Evolutionary conservation across 2,329 filamentous ascomycete genomes (phyloP), one percentile per base, ranked within the genome.

Genomic region (Rhexocercosporidium sp.): DNA sequence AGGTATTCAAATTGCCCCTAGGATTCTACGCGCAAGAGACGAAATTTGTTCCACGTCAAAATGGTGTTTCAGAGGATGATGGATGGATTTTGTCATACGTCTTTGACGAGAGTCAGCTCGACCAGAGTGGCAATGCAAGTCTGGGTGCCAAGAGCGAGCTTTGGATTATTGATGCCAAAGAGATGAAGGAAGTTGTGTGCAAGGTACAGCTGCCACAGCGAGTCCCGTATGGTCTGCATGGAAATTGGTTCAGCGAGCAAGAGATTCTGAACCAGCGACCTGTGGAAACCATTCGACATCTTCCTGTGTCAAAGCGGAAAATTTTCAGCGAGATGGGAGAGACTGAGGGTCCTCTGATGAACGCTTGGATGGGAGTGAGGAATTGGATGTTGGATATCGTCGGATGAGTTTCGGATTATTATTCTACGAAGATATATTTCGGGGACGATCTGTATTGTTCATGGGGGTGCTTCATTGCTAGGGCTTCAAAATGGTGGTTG

Each of bases 151-250:
- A 75, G 27, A 89, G 86, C 37, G 89, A 92, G 76, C 79, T 92
- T 0, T 93, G 90, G 90, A 81, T 92, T 16, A 82, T 92, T 34
- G 84, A 92, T 72, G 90, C 89, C 0, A 83, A 75, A 67, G 81
- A 81, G 2, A 92, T 93, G 89, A 81, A 75, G 27, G 81, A 86
- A 3, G 80, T 92, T 0, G 82, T 90, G 3, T 86, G 84, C 6
- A 83, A 81, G 66, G 81, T 92, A 3, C 77, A 78, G 22, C 78
- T 93, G 39, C 89, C 89, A 2, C 89, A 91, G 71, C 78, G 90
- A 14, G 89, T 92, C 0, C 89, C 90, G 0, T 92, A 92, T 72
- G 90, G 90, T 0, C 77, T 92, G 59, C 90, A 91, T 74, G 88
- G 87, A 3, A 81, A 80, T 7, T 91, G 88, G 86, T 89, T 90